Conservation (phyloP, 768 basidiomycete species). For the Lactarius akahatsu region DNA sequence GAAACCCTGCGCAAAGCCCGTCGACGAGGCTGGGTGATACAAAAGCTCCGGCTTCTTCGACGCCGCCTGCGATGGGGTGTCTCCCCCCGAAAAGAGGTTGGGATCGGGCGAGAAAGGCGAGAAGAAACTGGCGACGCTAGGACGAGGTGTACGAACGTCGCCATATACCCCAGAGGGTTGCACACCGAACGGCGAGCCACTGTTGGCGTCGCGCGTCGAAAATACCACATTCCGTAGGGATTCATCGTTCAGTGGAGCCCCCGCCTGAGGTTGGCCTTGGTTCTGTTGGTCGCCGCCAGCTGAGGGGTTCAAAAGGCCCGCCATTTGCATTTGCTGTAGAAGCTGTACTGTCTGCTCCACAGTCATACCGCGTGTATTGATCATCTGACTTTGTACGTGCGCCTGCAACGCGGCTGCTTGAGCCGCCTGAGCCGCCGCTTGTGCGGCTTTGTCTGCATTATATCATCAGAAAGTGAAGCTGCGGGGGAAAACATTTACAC, state of each 20-base stretch:
- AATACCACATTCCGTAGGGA: conserved; percentile 22
- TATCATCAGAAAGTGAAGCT: conserved; percentile 11
- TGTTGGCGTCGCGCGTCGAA: conserved; percentile 19
- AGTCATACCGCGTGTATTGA: conserved; percentile 39
- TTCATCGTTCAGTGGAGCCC: conserved; percentile 25
- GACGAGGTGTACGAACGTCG: conserved; percentile 25
- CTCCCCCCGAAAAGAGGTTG: conserved; percentile 43
- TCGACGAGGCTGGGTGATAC: conserved; percentile 38
- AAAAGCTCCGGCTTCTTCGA: conserved; percentile 44
- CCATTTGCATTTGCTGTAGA: conserved; percentile 53
- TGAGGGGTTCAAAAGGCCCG: conserved; percentile 38
- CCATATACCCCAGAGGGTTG: conserved; percentile 22
- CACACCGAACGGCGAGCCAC: conserved; percentile 24
- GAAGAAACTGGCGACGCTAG: conserved; percentile 40
- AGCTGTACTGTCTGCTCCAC: conserved; percentile 64
- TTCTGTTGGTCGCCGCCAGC: conserved; percentile 29
- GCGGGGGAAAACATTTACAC: conserved; percentile 33
- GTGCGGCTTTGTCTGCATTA: conserved; percentile 78
- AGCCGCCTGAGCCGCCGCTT: conserved; percentile 75
- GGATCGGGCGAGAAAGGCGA: conserved; percentile 83
- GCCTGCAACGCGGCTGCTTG: conserved; percentile 70
- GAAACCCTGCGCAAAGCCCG: conserved; percentile 33
- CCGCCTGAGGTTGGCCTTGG: conserved; percentile 32
- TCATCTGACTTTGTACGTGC: conserved; percentile 38
- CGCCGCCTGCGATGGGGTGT: conserved; percentile 40